These are phyloP conservation scores for Dipodascopsis uninucleata DNA, from an alignment of 805 yeast species.

Conservation along the genomic window DNA sequence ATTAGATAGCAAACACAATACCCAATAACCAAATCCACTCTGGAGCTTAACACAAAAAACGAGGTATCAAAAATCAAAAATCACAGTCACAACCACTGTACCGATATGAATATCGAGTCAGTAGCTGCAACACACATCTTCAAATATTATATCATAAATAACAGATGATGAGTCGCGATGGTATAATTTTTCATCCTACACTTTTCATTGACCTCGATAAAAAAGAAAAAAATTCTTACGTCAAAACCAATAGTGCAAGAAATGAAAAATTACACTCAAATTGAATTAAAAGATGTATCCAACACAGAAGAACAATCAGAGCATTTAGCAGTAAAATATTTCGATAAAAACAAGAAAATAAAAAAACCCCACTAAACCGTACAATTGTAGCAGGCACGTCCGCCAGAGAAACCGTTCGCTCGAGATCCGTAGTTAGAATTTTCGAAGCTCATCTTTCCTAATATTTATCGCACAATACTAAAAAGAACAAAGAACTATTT, in stretches of 20 bases:
- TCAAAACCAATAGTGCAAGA: slow-evolving; percentile 1
- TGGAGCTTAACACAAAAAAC: too few relatives aligned
- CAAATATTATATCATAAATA: too few relatives aligned
- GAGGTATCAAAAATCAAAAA: too few relatives aligned
- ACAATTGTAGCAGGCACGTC: slow-evolving; percentile 28
- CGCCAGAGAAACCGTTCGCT: slow-evolving; percentile 15
- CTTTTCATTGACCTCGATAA: background rate
- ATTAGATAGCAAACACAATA: too few relatives aligned
- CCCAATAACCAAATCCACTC: too few relatives aligned
- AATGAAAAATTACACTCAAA: background rate
- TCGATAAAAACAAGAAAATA: background rate
- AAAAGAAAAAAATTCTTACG: background rate
- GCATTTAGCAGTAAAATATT: background rate
- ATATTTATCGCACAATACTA: background rate
- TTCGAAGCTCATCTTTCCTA: slow-evolving; percentile 1
- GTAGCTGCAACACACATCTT: too few relatives aligned
- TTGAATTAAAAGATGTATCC: background rate
- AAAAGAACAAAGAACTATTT: background rate
- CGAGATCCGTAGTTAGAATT: slow-evolving; percentile 4
- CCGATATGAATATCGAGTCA: too few relatives aligned
- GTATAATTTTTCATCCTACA: background rate
- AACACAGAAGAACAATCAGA: too few relatives aligned
- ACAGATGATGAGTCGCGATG: background rate
- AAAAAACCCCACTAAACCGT: slow-evolving; percentile 14
- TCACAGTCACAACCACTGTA: too few relatives aligned